phyloP scores from a whole-genome alignment of 108 stramenopile genomes.

The Cylindrotheca fusiformis region DNA sequence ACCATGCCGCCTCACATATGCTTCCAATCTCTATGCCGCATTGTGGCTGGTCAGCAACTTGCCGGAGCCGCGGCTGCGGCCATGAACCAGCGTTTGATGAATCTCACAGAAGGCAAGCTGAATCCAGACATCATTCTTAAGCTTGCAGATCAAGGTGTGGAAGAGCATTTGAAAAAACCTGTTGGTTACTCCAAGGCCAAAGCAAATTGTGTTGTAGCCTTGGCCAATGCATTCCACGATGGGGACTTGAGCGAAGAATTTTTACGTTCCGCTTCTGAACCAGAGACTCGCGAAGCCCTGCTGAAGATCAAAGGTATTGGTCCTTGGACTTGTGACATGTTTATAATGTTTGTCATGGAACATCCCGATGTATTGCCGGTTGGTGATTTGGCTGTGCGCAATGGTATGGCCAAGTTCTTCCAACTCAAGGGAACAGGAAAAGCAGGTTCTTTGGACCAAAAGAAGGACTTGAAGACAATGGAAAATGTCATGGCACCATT shows the following conservation, averaged over 20 bases:
- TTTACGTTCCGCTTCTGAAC: conserved; percentile 10
- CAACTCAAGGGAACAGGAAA: conserved; percentile 12
- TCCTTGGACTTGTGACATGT: conserved; percentile 70
- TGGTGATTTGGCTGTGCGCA: conserved; percentile 64
- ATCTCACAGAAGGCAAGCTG: conserved; percentile 11
- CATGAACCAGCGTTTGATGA: conserved; percentile 36
- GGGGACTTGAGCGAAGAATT: conserved; percentile 36
- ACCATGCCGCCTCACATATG: conserved; percentile 18
- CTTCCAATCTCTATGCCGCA: conserved; percentile 51
- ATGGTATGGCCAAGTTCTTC: conserved; percentile 46
- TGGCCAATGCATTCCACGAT: conserved; percentile 33
- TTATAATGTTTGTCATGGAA: conserved; percentile 53
- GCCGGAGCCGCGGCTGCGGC: conserved; percentile 39
- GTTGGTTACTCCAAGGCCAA: conserved; percentile 43
- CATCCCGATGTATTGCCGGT: conserved; percentile 46
- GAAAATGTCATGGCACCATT: conserved; percentile 20
- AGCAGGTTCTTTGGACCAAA: conserved; percentile 26
- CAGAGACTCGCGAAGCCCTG: conserved; percentile 31
- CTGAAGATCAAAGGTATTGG: conserved; percentile 58
- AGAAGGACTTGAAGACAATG: conserved; percentile 36
- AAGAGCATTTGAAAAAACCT: conserved; percentile 25
- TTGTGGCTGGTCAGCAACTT: conserved; percentile 53
- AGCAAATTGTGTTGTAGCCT: conserved; percentile 36
- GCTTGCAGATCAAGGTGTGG: conserved; percentile 29
- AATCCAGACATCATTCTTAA: conserved; percentile 25